phyloP scores from a whole-genome alignment of 768 basidiomycete genomes.

The Boletus tomentosulus region DNA sequence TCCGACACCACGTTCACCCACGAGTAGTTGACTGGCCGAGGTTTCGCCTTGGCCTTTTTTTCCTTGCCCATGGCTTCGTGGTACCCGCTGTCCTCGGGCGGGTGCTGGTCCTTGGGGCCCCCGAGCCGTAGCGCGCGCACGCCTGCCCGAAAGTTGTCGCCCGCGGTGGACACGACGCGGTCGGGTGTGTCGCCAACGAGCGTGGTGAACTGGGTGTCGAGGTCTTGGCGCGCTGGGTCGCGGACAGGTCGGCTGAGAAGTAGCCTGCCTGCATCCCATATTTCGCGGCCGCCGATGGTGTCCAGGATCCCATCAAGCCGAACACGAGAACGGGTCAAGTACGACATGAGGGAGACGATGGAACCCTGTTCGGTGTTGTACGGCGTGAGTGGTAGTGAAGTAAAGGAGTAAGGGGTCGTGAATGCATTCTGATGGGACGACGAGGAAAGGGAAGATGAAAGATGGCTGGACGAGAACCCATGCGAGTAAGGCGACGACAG shows the following conservation, averaged over 20 bases:
- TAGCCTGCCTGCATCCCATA: conserved; percentile 71
- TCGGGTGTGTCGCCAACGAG: conserved; percentile 68
- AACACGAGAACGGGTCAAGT: conserved; percentile 25
- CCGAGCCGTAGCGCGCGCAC: conserved; percentile 52
- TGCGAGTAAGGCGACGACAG: conserved; percentile 28
- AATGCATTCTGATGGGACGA: conserved; percentile 25
- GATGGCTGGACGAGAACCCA: conserved; percentile 20
- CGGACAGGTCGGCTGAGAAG: conserved; percentile 43
- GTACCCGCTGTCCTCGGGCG: conserved; percentile 24
- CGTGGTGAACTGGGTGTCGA: conserved; percentile 66
- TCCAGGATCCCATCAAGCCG: conserved; percentile 80
- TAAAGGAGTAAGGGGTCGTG: conserved; percentile 28
- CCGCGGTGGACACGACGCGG: conserved; percentile 61
- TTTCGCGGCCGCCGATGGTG: conserved; percentile 72
- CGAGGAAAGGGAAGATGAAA: conserved; percentile 24
- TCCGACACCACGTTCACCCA: conserved; percentile 82
- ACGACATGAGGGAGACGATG: conserved; percentile 22
- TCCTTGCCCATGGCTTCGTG: conserved; percentile 25
- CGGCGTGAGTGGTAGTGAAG: conserved; percentile 25
- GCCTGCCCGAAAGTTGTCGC: conserved; percentile 71
- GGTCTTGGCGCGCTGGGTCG: conserved; percentile 27
- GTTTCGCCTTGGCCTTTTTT: conserved; percentile 30
- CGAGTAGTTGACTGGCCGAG: conserved; percentile 61
- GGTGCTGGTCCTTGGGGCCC: conserved; percentile 25
- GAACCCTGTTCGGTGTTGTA: conserved; percentile 28